Base-by-base conservation (phyloP, 2,329 filamentous ascomycete species). In the Hymenoscyphus repandus region DNA sequence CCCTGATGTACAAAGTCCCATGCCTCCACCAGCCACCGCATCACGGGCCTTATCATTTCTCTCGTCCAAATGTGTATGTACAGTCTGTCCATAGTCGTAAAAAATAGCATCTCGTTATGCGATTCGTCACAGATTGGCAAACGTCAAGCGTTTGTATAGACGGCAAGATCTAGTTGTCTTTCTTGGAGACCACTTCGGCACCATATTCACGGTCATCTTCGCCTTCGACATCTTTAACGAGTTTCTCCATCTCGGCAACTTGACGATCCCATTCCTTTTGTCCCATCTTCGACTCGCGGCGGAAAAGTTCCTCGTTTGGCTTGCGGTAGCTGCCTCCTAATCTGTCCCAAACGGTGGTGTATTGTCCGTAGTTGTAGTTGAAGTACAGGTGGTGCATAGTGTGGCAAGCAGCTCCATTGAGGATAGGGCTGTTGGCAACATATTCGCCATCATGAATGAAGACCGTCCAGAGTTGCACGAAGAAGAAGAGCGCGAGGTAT, bases 381-480 rank as follows among this genome's bases (percentile, higher is more conserved):
- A 88, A 88, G 70, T 88, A 88, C 36, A 90, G 70, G 67, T 96
- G 92, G 70, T 97, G 92, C 78, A 91, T 82, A 18, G 86, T 90
- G 70, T 96, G 92, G 76, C 92, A 96, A 27, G 92, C 92, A 11
- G 92, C 90, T 46, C 92, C 92, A 68, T 97, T 97, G 71, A 96
- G 83, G 60, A 96, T 70, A n/a, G 90, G 86, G 64, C 86, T 89
- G 72, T 96, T 88, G 64, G 90, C 86, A 13, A 95, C 81, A 67
- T 95, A 96, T 72, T 97, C 92, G 64, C 92, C 92, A 64, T 97
- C 92, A 70, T 97, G 83, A 64, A 97, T 96, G 72, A 96, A 79
- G 62, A 97, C 89, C 36, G 91, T 95, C 92, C 92, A 97, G 70
- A 96, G 82, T 72, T 97, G 95, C 74, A 97, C 88, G 67, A 95